A percentile compares a stretch with the other conserved stretches of the same genome.
Conservation (phyloP, 2,329 filamentous ascomycete genomes). For the Pseudogymnoascus sp. region DNA sequence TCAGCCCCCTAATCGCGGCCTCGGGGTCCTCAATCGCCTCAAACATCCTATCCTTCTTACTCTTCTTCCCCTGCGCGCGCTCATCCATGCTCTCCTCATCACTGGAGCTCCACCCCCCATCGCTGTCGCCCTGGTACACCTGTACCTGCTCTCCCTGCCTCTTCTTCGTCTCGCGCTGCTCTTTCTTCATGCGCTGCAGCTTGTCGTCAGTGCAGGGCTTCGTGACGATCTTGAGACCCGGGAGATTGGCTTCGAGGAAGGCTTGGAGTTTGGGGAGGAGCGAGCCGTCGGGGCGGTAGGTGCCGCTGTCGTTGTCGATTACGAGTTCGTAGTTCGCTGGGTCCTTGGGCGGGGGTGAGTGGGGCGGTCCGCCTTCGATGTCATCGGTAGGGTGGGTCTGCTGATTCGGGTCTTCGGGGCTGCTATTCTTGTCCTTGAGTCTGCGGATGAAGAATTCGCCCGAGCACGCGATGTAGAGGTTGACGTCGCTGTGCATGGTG, state of each 20-base stretch:
- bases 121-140: slow-evolving; percentile 48
- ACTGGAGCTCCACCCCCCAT: slow-evolving; percentile 29
- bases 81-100: slow-evolving; percentile 32
- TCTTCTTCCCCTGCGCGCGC: slow-evolving; percentile 32
- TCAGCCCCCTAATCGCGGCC: slow-evolving; percentile 1
- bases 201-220: slow-evolving; percentile 75
- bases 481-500: slow-evolving; percentile 93
- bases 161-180: slow-evolving; percentile 71
- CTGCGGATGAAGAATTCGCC: slow-evolving; percentile 89
- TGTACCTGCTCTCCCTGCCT: slow-evolving; percentile 45
- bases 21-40: slow-evolving; percentile 47
- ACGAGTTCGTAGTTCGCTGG: slow-evolving; percentile 70
- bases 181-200: slow-evolving; percentile 67
- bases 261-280: slow-evolving; percentile 64
- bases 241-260: slow-evolving; percentile 68
- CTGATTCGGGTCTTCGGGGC: slow-evolving; percentile 39
- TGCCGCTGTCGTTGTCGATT: slow-evolving; percentile 94
- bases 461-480: slow-evolving; percentile 82
- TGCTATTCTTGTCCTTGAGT: slow-evolving; percentile 42
- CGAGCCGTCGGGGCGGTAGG: slow-evolving; percentile 79
- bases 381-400: slow-evolving; percentile 48
- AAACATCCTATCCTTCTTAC: slow-evolving; percentile 47
- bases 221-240: slow-evolving; percentile 66
- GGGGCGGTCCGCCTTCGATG: slow-evolving; percentile 42
- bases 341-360: slow-evolving; percentile 38